phyloP scores from a whole-genome alignment of 768 basidiomycete species.

The Piloderma croceum region DNA sequence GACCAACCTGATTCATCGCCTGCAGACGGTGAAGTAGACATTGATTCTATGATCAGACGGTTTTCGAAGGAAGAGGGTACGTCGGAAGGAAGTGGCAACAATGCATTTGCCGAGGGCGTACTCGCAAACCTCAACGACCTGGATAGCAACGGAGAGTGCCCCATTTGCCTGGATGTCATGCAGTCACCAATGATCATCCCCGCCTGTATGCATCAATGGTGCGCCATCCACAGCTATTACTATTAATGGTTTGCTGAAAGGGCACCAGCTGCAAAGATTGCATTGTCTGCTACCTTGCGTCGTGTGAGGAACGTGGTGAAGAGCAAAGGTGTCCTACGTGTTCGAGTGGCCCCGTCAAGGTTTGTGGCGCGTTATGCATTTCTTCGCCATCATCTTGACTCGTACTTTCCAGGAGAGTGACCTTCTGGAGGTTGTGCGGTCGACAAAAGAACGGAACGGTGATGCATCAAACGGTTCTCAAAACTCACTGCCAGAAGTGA shows the following conservation, averaged over 20 bases:
- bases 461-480: slow-evolving; percentile 26
- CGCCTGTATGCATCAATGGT: slow-evolving; percentile 75
- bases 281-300: slow-evolving; percentile 66
- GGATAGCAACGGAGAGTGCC: slow-evolving; percentile 63
- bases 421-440: slow-evolving; percentile 55
- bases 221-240: slow-evolving; percentile 14
- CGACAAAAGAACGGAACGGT: slow-evolving; percentile 19
- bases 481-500: slow-evolving; percentile 38
- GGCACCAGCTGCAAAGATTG: slow-evolving; percentile 81
- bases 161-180: slow-evolving; percentile 77
- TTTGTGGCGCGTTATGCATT: slow-evolving; percentile 1
- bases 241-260: background rate
- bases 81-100: slow-evolving; percentile 29
- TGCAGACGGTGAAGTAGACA: slow-evolving; percentile 44
- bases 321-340: slow-evolving; percentile 79
- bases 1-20: slow-evolving; percentile 35
- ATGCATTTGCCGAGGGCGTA: slow-evolving; percentile 56
- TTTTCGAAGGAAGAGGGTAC: slow-evolving; percentile 36
- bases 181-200: slow-evolving; percentile 67
- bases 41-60: slow-evolving; percentile 53
- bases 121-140: slow-evolving; percentile 49
- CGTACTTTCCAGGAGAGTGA: slow-evolving; percentile 43
- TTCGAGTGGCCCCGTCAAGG: slow-evolving; percentile 56
- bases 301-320: slow-evolving; percentile 64
- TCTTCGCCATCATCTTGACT: too few species aligned